These are phyloP conservation scores for Amylocystis lapponica DNA, from an alignment of 768 basidiomycete genomes.

Conservation along the genomic window DNA sequence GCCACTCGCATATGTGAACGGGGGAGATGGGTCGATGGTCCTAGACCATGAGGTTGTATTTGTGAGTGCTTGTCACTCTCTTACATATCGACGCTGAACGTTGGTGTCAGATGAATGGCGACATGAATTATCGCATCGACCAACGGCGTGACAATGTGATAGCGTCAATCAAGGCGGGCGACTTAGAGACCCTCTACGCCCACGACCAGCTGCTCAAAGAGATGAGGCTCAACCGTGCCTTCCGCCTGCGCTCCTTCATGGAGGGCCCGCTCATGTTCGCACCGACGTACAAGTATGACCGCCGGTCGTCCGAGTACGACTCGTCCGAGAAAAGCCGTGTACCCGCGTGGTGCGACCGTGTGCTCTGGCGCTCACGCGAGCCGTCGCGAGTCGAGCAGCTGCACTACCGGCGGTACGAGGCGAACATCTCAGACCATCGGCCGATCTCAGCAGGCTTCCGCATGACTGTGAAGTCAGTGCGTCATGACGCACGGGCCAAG, in stretches of 20 bases:
- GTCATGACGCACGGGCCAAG: conserved; percentile 47
- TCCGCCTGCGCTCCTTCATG: conserved; percentile 75
- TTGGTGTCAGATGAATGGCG: conserved; percentile 67
- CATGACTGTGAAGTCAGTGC: conserved; percentile 68
- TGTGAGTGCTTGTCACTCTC: conserved; percentile 37
- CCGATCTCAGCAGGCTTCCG: conserved; percentile 79
- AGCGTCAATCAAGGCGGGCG: conserved; percentile 59
- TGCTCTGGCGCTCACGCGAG: conserved; percentile 68
- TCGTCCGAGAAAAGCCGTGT: conserved; percentile 81
- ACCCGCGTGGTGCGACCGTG: conserved; percentile 96
- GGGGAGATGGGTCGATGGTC: conserved; percentile 90
- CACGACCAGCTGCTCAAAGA: conserved; percentile 92
- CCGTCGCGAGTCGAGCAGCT: conserved; percentile 54
- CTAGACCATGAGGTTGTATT: conserved; percentile 94
- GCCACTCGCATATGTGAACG: conserved; percentile 70
- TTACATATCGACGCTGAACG: background rate
- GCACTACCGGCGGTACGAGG: conserved; percentile 79
- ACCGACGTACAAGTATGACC: conserved; percentile 96
- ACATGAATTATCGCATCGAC: conserved; percentile 97
- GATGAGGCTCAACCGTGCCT: conserved; percentile 81
- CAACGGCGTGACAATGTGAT: conserved; percentile 82
- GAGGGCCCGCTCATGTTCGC: conserved; percentile 81
- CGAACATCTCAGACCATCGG: conserved; percentile 85
- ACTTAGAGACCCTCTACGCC: conserved; percentile 53
- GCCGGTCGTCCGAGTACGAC: conserved; percentile 72